A percentile compares a stretch with the other conserved stretches of the same genome.
phyloP scores from a whole-genome alignment of 2,329 filamentous ascomycete species.

The Xylariaceae sp. region DNA sequence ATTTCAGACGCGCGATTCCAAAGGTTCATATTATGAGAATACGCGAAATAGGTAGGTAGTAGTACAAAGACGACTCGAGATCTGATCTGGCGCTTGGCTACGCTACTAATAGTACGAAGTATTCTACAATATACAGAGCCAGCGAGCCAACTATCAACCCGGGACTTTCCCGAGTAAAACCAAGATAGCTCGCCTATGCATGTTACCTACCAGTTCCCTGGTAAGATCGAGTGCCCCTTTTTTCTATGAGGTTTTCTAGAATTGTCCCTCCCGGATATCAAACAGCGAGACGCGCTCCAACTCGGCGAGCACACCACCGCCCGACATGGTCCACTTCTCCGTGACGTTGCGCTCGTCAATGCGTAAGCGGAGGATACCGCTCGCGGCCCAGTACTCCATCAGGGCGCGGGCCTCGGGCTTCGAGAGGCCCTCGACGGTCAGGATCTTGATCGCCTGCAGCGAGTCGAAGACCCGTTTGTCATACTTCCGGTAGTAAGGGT shows the following conservation, averaged over 20 bases:
- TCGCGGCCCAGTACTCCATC: slow-evolving; percentile 91
- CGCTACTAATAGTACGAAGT: slow-evolving; percentile 6
- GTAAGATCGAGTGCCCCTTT: no score
- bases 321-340: slow-evolving; percentile 79
- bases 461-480: slow-evolving; percentile 52
- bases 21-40: not conserved
- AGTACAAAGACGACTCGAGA: slow-evolving; percentile 2
- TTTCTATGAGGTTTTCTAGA: not conserved
- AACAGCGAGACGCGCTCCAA: slow-evolving; percentile 62
- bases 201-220: no score
- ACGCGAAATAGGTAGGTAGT: not conserved
- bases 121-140: slow-evolving; percentile 20
- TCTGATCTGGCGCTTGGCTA: not conserved
- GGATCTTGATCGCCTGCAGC: slow-evolving; percentile 45
- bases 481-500: slow-evolving; percentile 53
- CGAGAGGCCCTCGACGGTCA: slow-evolving; percentile 62
- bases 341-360: slow-evolving; percentile 67
- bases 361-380: slow-evolving; percentile 67
- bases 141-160: not conserved
- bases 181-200: not conserved
- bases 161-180: not conserved
- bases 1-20: not conserved
- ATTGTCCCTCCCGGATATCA: slow-evolving; percentile 22
- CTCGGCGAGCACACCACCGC: slow-evolving; percentile 75
- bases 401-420: slow-evolving; percentile 70